A percentile compares a stretch with the other conserved stretches of the same genome.
These are phyloP conservation scores for Neurospora intermedia DNA, from an alignment of 495 filamentous ascomycete genomes.

Conservation along the genomic window DNA sequence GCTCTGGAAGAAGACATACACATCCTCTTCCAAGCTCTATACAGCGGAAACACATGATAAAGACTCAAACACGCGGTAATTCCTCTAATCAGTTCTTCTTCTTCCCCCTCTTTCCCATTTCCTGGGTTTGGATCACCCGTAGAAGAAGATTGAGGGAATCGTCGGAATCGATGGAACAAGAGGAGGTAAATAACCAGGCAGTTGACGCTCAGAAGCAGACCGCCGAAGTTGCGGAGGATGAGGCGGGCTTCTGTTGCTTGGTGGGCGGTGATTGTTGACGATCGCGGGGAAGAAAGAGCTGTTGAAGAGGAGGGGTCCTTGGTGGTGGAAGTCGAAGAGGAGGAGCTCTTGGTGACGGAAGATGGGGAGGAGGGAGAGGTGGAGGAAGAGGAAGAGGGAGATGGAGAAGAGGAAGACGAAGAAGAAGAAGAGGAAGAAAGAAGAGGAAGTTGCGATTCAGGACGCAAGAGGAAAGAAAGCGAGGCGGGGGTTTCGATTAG, in stretches of 20 bases:
- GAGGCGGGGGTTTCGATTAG: conserved; percentile 14
- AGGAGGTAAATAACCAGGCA: no score
- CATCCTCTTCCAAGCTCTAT: conserved; percentile 20
- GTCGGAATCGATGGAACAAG: no score
- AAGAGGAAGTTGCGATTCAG: neutral
- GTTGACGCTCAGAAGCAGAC: conserved; percentile 25
- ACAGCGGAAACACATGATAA: conserved; percentile 32
- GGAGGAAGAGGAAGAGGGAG: neutral
- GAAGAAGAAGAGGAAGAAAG: neutral
- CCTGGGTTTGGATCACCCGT: no score
- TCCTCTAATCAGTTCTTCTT: conserved; percentile 7
- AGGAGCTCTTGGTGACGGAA: conserved; percentile 7
- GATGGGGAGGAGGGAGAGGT: neutral
- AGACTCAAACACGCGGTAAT: conserved; percentile 21
- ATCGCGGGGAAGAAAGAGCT: no score
- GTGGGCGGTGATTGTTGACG: neutral
- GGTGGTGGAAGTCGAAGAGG: no score
- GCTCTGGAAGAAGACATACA: no score
- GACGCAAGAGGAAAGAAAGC: conserved; percentile 10
- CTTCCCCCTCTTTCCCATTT: neutral
- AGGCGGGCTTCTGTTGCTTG: conserved; percentile 18
- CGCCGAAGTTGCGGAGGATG: conserved; percentile 30
- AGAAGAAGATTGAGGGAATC: no score
- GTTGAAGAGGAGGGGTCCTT: no score
- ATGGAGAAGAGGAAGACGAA: neutral